A percentile compares a stretch with the other conserved stretches of the same genome.
Evolutionary conservation across 2,329 filamentous ascomycete genomes (phyloP).

Genomic region (Stachybotrys chartarum): DNA sequence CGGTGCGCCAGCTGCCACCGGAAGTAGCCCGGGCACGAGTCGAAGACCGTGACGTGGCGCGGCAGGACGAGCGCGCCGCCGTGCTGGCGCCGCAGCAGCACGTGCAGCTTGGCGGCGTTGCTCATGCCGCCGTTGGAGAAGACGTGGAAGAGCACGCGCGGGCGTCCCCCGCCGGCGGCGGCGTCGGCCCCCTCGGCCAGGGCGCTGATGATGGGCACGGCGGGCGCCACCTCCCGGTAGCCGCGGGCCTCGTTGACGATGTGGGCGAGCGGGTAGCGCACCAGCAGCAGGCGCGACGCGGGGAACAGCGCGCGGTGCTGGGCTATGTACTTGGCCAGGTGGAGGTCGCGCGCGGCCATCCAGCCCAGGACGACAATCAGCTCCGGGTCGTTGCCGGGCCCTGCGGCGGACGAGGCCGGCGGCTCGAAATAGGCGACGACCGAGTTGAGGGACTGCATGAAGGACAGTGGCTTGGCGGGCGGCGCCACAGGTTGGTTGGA

Average conservation of each 20-base stretch:
- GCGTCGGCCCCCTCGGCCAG: slow-evolving; percentile 10
- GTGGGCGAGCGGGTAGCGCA: slow-evolving; percentile 32
- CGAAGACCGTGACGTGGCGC: slow-evolving; percentile 35
- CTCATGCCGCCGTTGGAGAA: slow-evolving; percentile 47
- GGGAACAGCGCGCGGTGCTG: slow-evolving; percentile 38
- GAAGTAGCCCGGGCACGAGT: slow-evolving; percentile 42
- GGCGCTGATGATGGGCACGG: slow-evolving; percentile 29
- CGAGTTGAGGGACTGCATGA: slow-evolving; percentile 31
- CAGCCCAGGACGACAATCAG: slow-evolving; percentile 42
- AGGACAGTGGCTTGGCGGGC: slow-evolving; percentile 16
- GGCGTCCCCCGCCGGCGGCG: slow-evolving; percentile 7
- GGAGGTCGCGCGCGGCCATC: slow-evolving; percentile 42
- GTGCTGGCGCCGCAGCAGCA: slow-evolving; percentile 10
- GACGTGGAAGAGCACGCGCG: slow-evolving; percentile 36
- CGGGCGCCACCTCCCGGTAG: slow-evolving; percentile 27
- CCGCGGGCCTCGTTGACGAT: slow-evolving; percentile 24
- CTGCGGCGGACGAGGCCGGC: background rate
- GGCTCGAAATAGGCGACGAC: slow-evolving; percentile 28
- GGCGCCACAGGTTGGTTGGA: slow-evolving; percentile 6
- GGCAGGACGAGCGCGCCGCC: slow-evolving; percentile 21
- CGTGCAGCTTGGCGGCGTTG: slow-evolving; percentile 27
- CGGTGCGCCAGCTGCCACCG: slow-evolving; percentile 29
- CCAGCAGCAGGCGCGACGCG: slow-evolving; percentile 35
- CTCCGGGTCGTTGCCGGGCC: slow-evolving; percentile 24
- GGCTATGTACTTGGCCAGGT: slow-evolving; percentile 44